Evolutionary conservation across 371 early-diverging fungal species (phyloP).

Genomic region (Mucor plumbeus): DNA sequence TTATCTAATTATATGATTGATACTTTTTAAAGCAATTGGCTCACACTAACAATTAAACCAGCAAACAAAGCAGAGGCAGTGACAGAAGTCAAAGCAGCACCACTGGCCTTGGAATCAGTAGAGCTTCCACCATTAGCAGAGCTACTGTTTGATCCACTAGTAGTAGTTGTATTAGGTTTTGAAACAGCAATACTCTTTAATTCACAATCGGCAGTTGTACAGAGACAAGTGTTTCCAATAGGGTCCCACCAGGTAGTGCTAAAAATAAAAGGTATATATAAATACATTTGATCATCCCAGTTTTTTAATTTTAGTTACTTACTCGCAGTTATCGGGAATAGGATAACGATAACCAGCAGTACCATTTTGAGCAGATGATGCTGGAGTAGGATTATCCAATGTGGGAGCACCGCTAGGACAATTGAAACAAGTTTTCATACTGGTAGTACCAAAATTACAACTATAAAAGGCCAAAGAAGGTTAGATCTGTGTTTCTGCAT

Average conservation of each 20-base stretch:
- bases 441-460: constrained; percentile 62
- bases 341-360: constrained; percentile 50
- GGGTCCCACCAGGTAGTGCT: constrained; percentile 78
- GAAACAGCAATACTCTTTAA: constrained; percentile 51
- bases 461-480: constrained; percentile 6
- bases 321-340: constrained; percentile 70
- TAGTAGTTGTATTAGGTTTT: constrained; percentile 13
- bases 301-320: constrained; percentile 16
- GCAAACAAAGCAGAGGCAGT: constrained; percentile 7
- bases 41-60: constrained; percentile 11
- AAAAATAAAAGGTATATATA: not conserved
- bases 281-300: not conserved
- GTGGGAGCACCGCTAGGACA: constrained; percentile 66
- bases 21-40: constrained; percentile 11
- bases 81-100: not conserved
- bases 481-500: not conserved
- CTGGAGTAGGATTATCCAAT: constrained; percentile 55
- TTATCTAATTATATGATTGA: not conserved
- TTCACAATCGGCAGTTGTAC: constrained; percentile 51
- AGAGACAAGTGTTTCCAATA: constrained; percentile 56
- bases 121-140: not conserved
- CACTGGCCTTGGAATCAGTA: not conserved
- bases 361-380: constrained; percentile 45
- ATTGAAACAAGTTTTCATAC: constrained; percentile 71
- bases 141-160: not conserved